Evolutionary conservation across 805 yeast species (phyloP), one percentile per base, ranked within the genome.

Genomic region (Teunomyces pallodes): DNA sequence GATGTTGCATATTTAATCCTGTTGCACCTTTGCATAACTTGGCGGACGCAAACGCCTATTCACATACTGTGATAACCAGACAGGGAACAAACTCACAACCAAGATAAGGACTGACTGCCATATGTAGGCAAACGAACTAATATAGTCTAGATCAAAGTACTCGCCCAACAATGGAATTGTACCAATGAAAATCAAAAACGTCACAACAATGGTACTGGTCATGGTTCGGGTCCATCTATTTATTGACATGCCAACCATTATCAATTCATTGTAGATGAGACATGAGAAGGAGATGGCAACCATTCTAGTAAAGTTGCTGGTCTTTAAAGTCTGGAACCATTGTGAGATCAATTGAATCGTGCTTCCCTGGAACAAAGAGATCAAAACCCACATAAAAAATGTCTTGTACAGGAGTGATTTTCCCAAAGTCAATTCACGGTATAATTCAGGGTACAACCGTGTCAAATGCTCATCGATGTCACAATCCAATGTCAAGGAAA

Each of bases 11-110:
- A 26, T 35, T 45, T 54, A 83, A 47, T 79, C 84, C 51, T 87
- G 94, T 65, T 91, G 98, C 36, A 94, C 98, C 66, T 94, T 94
- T 7, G 97, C 97, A 65, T 94, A 94, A 61, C 89, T 90, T 29
- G 99, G 99, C 3, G 99, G 98, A 56, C 90, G 81, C 48, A 94
- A 66, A 52, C 75, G 82, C 53, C 96, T 78, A 60, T 85, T 83
- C 13, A 92, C 70, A 3, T 87, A 75, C 65, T 88, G 88, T 2
- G 84, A 83, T 2, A 86, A 70, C 97, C 97, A 92, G 1, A 92
- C 95, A 0, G 99, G 99, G 32, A 90, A 66, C 48, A 92, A 72
- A 5, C 96, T 86, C 3, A 88, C 70, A 0, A 81, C 74, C 36
- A 91, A 67, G 9, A 88, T 84, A 7, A 86, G 70, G 2, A 76